Evolutionary conservation across 2,329 filamentous ascomycete species (phyloP).

Genomic region (Xylariaceae sp.): DNA sequence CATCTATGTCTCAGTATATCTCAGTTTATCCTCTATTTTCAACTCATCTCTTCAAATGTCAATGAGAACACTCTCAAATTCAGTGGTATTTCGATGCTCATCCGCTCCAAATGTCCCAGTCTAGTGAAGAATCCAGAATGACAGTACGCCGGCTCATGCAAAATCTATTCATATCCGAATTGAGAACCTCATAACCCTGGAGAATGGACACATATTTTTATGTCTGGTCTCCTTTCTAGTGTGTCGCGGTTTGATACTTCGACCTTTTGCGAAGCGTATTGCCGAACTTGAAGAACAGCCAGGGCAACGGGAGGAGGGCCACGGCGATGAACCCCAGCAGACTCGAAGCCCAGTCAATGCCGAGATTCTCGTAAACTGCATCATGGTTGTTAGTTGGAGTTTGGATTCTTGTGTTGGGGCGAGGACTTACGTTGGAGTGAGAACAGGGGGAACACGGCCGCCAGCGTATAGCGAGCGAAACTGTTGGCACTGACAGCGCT

Average conservation of each 20-base stretch:
- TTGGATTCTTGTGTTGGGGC: rapidly evolving
- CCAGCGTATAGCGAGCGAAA: conserved; percentile 50
- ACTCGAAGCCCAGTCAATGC: conserved; percentile 44
- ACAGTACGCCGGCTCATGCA: not conserved
- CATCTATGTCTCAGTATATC: not conserved
- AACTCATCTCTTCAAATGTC: not conserved
- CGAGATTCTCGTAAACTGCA: conserved; percentile 41
- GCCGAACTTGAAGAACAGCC: conserved; percentile 48
- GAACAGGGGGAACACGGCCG: conserved; percentile 56
- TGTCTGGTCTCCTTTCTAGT: conserved; percentile 10
- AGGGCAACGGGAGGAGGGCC: conserved; percentile 46
- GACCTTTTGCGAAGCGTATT: conserved; percentile 37
- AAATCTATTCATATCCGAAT: not conserved
- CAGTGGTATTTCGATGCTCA: not conserved
- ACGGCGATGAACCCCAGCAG: conserved; percentile 44
- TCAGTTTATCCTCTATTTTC: not conserved
- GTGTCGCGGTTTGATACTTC: conserved; percentile 35
- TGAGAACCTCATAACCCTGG: not conserved
- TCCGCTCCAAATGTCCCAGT: not conserved
- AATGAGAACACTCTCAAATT: not conserved
- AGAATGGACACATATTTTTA: not conserved
- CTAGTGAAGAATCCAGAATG: not conserved
- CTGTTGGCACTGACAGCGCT: conserved; percentile 57
- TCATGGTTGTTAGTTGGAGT: not conserved
- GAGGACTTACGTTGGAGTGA: conserved; percentile 48